A percentile compares a stretch with the other conserved stretches of the same genome.
Evolutionary conservation across 2,329 filamentous ascomycete genomes (phyloP).

Genomic region (Xylariaceae sp.): DNA sequence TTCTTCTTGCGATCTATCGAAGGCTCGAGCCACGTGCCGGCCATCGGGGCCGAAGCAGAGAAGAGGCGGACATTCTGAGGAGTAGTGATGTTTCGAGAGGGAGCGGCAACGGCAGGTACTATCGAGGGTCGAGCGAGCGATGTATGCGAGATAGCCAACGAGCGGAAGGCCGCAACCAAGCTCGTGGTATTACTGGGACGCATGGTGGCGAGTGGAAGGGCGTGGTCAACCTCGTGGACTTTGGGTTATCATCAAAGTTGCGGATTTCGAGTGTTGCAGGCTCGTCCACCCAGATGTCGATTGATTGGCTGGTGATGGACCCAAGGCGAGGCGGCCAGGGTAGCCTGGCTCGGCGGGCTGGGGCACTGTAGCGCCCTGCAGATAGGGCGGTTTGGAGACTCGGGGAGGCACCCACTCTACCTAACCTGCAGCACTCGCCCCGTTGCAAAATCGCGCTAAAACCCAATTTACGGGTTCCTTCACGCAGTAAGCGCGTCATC

Average conservation of each 20-base stretch:
- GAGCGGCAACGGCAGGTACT: slow-evolving; percentile 27
- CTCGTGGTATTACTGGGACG: slow-evolving; percentile 43
- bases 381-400: no score
- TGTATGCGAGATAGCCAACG: slow-evolving; percentile 45
- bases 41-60: slow-evolving; percentile 61
- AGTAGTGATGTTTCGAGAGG: slow-evolving; percentile 32
- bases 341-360: no score
- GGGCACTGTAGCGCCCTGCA: no score
- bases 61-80: slow-evolving; percentile 61
- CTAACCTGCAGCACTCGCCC: no score
- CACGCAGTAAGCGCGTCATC: slow-evolving; percentile 16
- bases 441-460: no score
- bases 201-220: slow-evolving; percentile 40
- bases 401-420: no score
- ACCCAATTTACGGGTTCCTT: background rate
- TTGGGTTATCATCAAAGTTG: background rate
- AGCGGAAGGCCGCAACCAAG: slow-evolving; percentile 51
- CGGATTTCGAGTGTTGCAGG: slow-evolving; percentile 9
- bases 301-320: slow-evolving; percentile 9
- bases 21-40: slow-evolving; percentile 79
- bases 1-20: slow-evolving; percentile 72
- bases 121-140: slow-evolving; percentile 38
- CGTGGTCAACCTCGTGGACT: slow-evolving; percentile 2
- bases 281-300: background rate
- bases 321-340: no score